Evolutionary conservation across 805 yeast genomes (phyloP).

Genomic region (Metschnikowia orientalis): DNA sequence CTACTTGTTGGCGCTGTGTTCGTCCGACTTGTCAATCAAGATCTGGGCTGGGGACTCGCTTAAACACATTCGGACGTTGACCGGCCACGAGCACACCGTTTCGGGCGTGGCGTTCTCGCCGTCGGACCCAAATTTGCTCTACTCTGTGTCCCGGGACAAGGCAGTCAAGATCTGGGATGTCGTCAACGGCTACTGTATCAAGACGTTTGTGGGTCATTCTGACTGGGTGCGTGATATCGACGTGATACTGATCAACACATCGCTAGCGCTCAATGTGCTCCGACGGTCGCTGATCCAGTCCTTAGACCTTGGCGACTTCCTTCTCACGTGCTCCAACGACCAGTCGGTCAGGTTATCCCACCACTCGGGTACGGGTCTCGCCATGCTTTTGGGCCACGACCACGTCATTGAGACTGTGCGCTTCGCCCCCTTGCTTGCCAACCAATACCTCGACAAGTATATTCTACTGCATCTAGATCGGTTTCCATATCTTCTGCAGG

Average conservation of each 20-base stretch:
- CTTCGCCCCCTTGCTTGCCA: constrained; percentile 56
- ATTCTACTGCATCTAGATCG: constrained; percentile 29
- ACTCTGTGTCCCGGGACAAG: constrained; percentile 62
- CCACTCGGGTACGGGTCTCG: constrained; percentile 61
- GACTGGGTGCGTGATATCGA: constrained; percentile 83
- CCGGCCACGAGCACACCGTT: constrained; percentile 87
- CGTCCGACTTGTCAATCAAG: constrained; percentile 54
- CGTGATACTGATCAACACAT: constrained; percentile 21
- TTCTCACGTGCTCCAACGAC: constrained; percentile 76
- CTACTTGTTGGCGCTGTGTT: constrained; percentile 45
- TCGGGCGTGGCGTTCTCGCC: constrained; percentile 56
- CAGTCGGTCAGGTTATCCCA: constrained; percentile 67
- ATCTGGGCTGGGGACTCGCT: constrained; percentile 62
- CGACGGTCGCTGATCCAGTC: constrained; percentile 17
- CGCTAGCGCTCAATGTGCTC: constrained; percentile 8
- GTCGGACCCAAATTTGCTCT: constrained; percentile 43
- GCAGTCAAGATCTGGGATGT: constrained; percentile 65
- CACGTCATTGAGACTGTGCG: constrained; percentile 77
- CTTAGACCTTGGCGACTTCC: constrained; percentile 44
- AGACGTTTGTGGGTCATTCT: constrained; percentile 70
- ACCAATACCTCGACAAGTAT: constrained; percentile 45
- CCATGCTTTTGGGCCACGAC: constrained; percentile 67
- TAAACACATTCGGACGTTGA: constrained; percentile 54
- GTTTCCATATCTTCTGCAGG: constrained; percentile 32
- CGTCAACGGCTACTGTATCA: constrained; percentile 59